phyloP scores from a whole-genome alignment of 306 rosid genomes.

The Vachellia collinsii region DNA sequence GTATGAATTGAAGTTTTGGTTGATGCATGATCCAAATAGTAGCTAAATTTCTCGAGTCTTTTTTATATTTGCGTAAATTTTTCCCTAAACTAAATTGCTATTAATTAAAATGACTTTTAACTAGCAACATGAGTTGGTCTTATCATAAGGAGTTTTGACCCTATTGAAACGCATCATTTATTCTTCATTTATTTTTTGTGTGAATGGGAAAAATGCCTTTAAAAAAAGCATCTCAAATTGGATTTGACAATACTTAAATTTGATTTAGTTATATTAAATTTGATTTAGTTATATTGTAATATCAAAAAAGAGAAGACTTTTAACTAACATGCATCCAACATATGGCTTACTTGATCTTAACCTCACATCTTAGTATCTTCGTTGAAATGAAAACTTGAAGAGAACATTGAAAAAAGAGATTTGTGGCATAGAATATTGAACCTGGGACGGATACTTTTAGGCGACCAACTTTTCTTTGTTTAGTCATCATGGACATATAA shows the following conservation, averaged over 20 bases:
- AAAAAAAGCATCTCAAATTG: too few relatives aligned
- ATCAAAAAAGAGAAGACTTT: neutral
- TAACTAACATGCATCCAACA: neutral
- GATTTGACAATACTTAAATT: too few relatives aligned
- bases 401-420: neutral
- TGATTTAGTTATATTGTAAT: too few relatives aligned
- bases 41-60: neutral
- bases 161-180: too few relatives aligned
- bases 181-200: too few relatives aligned
- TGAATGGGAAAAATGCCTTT: too few relatives aligned
- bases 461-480: neutral
- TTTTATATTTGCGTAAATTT: neutral
- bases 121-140: neutral
- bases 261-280: too few relatives aligned
- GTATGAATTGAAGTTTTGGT: conserved; percentile 42
- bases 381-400: neutral
- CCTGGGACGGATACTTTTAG: neutral
- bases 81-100: neutral
- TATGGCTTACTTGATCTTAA: neutral
- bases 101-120: neutral
- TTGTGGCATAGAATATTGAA: neutral
- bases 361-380: neutral
- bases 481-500: neutral
- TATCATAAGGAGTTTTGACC: too few relatives aligned
- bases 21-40: conserved; percentile 7